Evolutionary conservation across 352 stramenopile species (phyloP).

Genomic region (Globisporangium nodosum): DNA sequence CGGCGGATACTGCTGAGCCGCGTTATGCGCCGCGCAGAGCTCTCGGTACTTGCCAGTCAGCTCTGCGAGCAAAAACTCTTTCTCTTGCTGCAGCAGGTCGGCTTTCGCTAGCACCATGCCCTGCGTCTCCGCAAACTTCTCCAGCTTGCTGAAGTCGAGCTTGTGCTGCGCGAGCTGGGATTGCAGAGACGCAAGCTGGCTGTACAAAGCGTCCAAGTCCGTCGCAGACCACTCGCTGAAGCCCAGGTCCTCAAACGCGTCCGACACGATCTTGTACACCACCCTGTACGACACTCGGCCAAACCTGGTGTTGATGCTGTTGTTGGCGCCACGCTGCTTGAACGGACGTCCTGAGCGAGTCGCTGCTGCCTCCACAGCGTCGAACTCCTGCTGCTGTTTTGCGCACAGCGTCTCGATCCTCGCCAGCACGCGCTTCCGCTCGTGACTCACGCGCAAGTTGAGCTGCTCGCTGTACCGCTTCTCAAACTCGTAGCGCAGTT

Average conservation of each 20-base stretch:
- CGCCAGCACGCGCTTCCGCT: constrained; percentile 45
- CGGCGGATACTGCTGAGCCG: constrained; percentile 1
- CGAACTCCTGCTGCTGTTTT: constrained; percentile 1
- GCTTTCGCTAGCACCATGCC: constrained; percentile 29
- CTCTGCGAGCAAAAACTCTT: constrained; percentile 47
- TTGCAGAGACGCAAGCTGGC: constrained; percentile 18
- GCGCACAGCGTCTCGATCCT: constrained; percentile 44
- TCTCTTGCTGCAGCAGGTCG: constrained; percentile 45
- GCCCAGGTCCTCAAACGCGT: constrained; percentile 43
- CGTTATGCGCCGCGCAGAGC: constrained; percentile 18
- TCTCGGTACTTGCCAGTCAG: constrained; percentile 41
- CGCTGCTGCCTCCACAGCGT: constrained; percentile 3
- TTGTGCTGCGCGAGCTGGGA: constrained; percentile 20
- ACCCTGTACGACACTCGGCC: constrained; percentile 17
- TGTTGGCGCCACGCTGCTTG: not conserved
- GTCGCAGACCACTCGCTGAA: constrained; percentile 42
- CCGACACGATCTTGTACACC: constrained; percentile 23
- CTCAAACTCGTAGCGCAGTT: constrained; percentile 45
- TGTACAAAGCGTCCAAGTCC: constrained; percentile 37
- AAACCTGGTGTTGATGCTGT: constrained; percentile 4
- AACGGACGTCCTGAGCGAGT: not conserved
- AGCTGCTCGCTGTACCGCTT: constrained; percentile 46
- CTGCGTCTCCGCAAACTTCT: constrained; percentile 17
- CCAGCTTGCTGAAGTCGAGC: constrained; percentile 3
- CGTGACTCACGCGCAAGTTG: constrained; percentile 44